Base-by-base conservation (phyloP, 495 filamentous ascomycete genomes). In the Neurospora sp. region DNA sequence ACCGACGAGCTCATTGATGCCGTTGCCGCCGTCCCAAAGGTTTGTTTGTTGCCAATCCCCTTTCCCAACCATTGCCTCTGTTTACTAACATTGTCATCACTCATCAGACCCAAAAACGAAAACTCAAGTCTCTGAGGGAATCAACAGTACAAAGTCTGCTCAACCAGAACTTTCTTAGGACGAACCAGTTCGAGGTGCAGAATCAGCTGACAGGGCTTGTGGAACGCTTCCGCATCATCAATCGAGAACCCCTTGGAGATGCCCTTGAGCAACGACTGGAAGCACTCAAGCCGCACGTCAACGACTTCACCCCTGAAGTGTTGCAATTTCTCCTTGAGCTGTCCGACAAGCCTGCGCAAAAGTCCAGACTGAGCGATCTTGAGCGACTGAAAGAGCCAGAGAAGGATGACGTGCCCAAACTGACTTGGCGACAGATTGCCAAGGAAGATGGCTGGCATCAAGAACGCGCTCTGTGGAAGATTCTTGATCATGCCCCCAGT, bases 121-220 rank as follows among this genome's bases (percentile, higher is more conserved):
- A 79, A 76, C 89, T 88, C 82, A 83, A 86, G 75, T 76, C 80
- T 6, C 80, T 82, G 39, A 79, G 79, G 74, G 83, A 91, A 20
- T 84, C 85, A n/a, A 83, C 86, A 1, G 78, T 89, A 41, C 86
- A 85, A 16, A 85, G 79, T 46, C 79, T 94, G 44, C 85, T 86
- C 71, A 82, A 89, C 42, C 85, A 91, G 71, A 86, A 83, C 42
- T 91, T 91, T 83, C 84, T 84, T 27, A 89, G 94, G 41, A 93
- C 90, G 0, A 96, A 98, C 82, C 95, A 96, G 77, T 99, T 98
- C 79, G 93, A 93, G 39, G 89, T 97, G 14, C 82, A 88, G 35
- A 86, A 87, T 20, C 89, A 88, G 41, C 86, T 97, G 6, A 88
- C 91, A 31, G 96, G 96, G 4, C 85, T 97, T 20, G 92, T 93